A percentile compares a stretch with the other conserved stretches of the same genome.
Evolutionary conservation across 306 rosid genomes (phyloP).

Genomic region (Begonia fuchsioides): DNA sequence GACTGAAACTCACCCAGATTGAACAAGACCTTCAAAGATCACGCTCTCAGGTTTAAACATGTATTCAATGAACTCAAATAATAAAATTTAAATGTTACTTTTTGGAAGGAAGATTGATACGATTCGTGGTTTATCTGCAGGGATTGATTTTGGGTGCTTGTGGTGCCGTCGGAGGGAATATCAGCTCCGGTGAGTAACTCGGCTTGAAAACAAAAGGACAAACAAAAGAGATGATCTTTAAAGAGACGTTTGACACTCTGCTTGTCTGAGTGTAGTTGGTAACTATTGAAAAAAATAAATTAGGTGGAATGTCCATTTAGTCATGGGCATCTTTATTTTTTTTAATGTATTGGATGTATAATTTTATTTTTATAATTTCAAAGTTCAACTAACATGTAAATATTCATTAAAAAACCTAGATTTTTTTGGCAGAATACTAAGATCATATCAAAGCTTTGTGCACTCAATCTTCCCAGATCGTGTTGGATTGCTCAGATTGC

Average conservation of each 20-base stretch:
- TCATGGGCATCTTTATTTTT: not conserved
- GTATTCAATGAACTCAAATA: not conserved
- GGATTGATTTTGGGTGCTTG: conserved; percentile 56
- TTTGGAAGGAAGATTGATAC: not conserved
- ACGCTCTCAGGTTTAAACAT: conserved; percentile 57
- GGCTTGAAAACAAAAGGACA: no score
- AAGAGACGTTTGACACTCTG: no score
- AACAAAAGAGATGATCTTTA: no score
- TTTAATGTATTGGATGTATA: no score
- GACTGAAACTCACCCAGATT: conserved; percentile 68
- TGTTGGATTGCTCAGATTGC: no score
- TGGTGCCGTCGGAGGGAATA: conserved; percentile 39
- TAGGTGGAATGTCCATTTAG: not conserved
- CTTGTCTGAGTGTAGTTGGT: no score
- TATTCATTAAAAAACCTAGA: no score
- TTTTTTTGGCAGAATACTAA: no score
- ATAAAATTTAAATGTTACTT: not conserved
- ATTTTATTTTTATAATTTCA: no score
- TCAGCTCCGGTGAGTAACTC: conserved; percentile 51
- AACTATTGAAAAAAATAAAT: not conserved
- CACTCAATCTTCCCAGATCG: no score
- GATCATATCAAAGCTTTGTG: no score
- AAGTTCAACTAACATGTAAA: no score
- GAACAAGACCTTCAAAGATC: conserved; percentile 89
- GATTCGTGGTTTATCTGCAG: conserved; percentile 11